These are phyloP conservation scores for Graphilbum sp. DNA, from an alignment of 2,329 filamentous ascomycete genomes.

Conservation along the genomic window DNA sequence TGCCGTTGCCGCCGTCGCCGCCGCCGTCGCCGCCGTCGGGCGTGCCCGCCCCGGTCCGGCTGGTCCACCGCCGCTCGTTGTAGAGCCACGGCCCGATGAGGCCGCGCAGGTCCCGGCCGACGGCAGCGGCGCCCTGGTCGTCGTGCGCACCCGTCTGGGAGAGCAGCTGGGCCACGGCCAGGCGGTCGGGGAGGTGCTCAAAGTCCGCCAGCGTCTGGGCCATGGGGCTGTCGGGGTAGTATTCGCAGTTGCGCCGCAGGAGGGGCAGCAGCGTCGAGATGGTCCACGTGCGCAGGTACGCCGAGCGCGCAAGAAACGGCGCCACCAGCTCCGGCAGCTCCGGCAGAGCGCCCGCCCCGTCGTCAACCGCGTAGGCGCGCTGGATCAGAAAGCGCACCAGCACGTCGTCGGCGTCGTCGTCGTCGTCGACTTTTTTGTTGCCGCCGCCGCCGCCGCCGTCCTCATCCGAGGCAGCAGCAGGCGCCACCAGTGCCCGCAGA, in stretches of 20 bases:
- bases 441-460: constrained; percentile 17
- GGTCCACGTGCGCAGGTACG: constrained; percentile 49
- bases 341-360: constrained; percentile 54
- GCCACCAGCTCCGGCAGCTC: constrained; percentile 49
- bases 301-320: constrained; percentile 48
- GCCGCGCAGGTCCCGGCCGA: constrained; percentile 50
- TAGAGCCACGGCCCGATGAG: constrained; percentile 61
- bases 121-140: constrained; percentile 7
- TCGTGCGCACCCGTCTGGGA: constrained; percentile 29
- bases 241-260: constrained; percentile 51
- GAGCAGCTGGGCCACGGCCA: constrained; percentile 45
- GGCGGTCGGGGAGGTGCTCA: constrained; percentile 38
- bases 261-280: constrained; percentile 54
- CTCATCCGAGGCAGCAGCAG: too few species aligned
- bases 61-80: constrained; percentile 38
- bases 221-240: constrained; percentile 37
- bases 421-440: constrained; percentile 30
- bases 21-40: constrained; percentile 5
- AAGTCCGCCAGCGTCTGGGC: constrained; percentile 45
- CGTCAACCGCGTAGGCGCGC: constrained; percentile 51
- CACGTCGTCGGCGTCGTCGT: constrained; percentile 22
- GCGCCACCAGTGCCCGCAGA: constrained; percentile 39
- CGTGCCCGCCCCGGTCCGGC: constrained; percentile 6
- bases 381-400: constrained; percentile 45
- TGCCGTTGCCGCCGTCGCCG: constrained; percentile 10